Evolutionary conservation across 345 rosid genomes (phyloP).

Genomic region (Abelmoschus esculentus): DNA sequence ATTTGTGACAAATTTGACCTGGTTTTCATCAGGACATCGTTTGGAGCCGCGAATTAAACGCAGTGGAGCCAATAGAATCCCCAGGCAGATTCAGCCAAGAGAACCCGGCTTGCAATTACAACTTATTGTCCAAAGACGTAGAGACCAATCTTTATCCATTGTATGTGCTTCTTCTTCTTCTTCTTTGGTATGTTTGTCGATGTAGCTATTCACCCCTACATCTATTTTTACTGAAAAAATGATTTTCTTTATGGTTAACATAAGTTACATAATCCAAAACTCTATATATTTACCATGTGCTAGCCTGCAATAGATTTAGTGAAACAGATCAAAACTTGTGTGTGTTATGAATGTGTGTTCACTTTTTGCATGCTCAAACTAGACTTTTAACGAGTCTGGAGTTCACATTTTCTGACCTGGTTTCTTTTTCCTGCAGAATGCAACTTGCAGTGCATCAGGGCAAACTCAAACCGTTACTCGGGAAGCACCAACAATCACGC

Average conservation of each 20-base stretch:
- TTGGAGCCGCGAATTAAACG: neutral
- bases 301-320: neutral
- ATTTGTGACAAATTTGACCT: neutral
- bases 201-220: no score
- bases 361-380: neutral
- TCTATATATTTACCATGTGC: neutral
- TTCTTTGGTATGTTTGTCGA: constrained; percentile 24
- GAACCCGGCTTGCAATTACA: constrained; percentile 22
- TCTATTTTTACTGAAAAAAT: neutral
- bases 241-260: neutral
- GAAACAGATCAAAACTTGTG: neutral
- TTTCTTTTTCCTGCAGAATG: constrained; percentile 36
- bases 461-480: constrained; percentile 77
- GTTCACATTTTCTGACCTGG: neutral
- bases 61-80: neutral
- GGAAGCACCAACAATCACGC: constrained; percentile 75
- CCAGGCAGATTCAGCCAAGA: neutral
- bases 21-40: neutral
- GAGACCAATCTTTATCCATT: constrained; percentile 22
- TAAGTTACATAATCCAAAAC: neutral
- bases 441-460: constrained; percentile 59
- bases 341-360: neutral
- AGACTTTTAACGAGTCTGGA: neutral
- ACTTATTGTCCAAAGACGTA: constrained; percentile 14
- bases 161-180: constrained; percentile 17